Base-by-base conservation (phyloP, 2,329 filamentous ascomycete genomes). In the Raffaelea arxii region DNA sequence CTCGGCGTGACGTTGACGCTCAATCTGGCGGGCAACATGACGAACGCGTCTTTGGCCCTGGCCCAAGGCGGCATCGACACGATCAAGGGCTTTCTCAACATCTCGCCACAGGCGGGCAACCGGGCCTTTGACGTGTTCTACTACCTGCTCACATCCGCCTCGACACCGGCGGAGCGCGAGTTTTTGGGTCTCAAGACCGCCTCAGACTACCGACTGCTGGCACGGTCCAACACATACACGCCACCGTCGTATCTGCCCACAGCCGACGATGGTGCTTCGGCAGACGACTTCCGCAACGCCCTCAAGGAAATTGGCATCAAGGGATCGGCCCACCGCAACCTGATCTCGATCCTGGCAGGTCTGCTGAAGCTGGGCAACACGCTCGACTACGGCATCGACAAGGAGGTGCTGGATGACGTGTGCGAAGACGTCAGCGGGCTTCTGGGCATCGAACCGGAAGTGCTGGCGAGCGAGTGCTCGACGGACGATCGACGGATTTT, bases 41-140 rank as follows among this genome's bases (percentile, higher is more conserved):
- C 83, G 1, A 83, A 77, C 2, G 84, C 88, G 23, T 77, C 80
- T 3, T 64, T 97, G 43, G 81, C 88, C 23, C 68, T 98, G 7
- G 91, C 91, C 0, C 84, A 88, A 35, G 85, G 87, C 3, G 92
- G 92, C 18, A 85, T 98, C 50, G 86, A 98, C 60, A 92, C 89
- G 0, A 67, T 74, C 19, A 80, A 80, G 51, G 92, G 91, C 37
- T 71, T 98, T 11, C 70, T 96, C 16, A 80, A 85, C 47, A 79
- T 98, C 16, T 86, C 92, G 0, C 65, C 80, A 0, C 81, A 95
- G 59, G 60, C 80, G 6, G 92, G 92, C 12, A 88, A 88, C 64
- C 82, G 92, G 52, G 92, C 91, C 4, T 98, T 98, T 56, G 91
- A 98, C 59, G 92, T 94, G 43, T 97, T 98, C 61, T 97, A 98